Evolutionary conservation across 768 basidiomycete species (phyloP), one percentile per base, ranked within the genome.

Genomic region (Strobilomyces echinocephalus): DNA sequence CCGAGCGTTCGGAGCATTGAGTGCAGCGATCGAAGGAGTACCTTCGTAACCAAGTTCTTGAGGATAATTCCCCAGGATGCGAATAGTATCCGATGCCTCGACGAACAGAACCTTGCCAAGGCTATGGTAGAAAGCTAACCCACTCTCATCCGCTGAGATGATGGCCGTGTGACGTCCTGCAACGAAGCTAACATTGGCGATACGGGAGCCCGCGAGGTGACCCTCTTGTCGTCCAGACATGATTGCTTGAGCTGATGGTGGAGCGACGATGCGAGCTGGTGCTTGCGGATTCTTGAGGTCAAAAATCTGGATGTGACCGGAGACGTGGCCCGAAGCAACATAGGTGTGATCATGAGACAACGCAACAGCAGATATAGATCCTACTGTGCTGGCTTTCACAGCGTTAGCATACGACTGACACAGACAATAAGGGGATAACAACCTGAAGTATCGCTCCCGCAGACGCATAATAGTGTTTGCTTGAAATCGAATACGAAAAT

Each of bases 311-410:
- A 99, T 83, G 60, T 91, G 78, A 4, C 95, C 97, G 3, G 79
- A 79, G 6, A 81, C 75, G 70, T 98, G 92, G 0, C 97, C 97
- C 3, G 87, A 87, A 0, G 87, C 95, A 46, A 97, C 76, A 67
- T 85, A 97, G 1, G 95, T 97, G 60, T 93, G 91, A 65, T 99
- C 97, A 61, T 91, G 84, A 9, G 95, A 97, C 43, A 99, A 74
- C 0, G 91, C 86, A 14, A 99, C 70, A 1, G 95, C 88, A n/a
- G 90, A 95, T 8, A 93, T 88, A 14, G 90, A 70, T 18, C 92
- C 91, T 10, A 85, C 71, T 4, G 72, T 69, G 60, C 75, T 83
- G 39, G 76, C 87, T 88, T 69, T 69, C 46, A 54, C 41, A 21
- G 31, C 36, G 54, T 53, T 55, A 67, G 62, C 56, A 59, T 60